Evolutionary conservation across 352 stramenopile species (phyloP).

Genomic region (Aphanomyces cochlioides): DNA sequence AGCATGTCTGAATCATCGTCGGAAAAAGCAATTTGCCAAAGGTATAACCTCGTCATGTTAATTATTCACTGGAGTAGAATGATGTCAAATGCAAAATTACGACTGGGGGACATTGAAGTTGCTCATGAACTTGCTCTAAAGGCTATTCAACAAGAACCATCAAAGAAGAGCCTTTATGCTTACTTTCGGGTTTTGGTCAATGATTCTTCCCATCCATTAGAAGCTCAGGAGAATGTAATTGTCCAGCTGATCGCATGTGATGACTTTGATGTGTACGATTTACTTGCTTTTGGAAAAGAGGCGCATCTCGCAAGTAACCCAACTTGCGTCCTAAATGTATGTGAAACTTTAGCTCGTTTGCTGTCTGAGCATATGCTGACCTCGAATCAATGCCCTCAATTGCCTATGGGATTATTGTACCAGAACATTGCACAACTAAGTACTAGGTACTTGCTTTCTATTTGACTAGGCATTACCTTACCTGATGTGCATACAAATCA

Average conservation of each 20-base stretch:
- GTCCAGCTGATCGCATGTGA: conserved; percentile 18
- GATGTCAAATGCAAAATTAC: conserved; percentile 18
- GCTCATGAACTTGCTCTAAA: conserved; percentile 10
- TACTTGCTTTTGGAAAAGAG: conserved; percentile 24
- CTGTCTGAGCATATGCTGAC: conserved; percentile 4
- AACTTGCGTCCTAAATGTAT: conserved; percentile 17
- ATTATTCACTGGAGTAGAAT: conserved; percentile 9
- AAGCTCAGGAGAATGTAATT: neutral
- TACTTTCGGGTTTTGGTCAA: conserved; percentile 19
- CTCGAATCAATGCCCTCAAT: conserved; percentile 6
- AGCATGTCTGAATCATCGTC: neutral
- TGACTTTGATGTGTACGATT: conserved; percentile 29
- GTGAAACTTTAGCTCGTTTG: conserved; percentile 3
- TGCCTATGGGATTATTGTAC: conserved; percentile 25
- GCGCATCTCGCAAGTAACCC: conserved; percentile 7
- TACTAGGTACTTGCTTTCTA: conserved; percentile 20
- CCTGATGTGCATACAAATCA: neutral
- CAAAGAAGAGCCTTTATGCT: conserved; percentile 27
- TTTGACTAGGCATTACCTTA: neutral
- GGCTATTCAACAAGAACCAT: conserved; percentile 18
- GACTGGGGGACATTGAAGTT: conserved; percentile 9
- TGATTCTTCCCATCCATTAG: neutral
- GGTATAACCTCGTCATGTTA: neutral
- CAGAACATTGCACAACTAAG: conserved; percentile 30
- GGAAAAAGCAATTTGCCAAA: conserved; percentile 1